Base-by-base conservation (phyloP, 192 early-diverging fungal genomes). In the Pilaira anomala region DNA sequence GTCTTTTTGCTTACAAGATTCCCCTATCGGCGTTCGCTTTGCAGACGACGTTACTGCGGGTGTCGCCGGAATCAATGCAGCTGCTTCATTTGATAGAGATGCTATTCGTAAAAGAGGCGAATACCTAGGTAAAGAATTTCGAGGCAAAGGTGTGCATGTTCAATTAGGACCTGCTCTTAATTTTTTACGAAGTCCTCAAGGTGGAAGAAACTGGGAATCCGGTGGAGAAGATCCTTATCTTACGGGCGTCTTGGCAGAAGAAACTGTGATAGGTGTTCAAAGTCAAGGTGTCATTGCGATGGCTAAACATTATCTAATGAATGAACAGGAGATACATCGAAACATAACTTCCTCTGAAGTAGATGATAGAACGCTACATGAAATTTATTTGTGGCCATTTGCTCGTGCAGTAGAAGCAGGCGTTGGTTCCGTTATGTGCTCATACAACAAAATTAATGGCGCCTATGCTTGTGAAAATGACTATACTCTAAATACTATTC, bases 391-490 rank as follows among this genome's bases (percentile, higher is more conserved):
- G 5, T 72, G 59, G 40, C 83, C 86, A n/a, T 88, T 88, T 60
- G 66, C 78, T 52, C 77, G 71, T 8, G 62, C 60, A 21, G 62
- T 79, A 7, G 84, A 81, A 28, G 85, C 77, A 52, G 87, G 85
- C 30, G 84, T 80, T 19, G 82, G 70, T 44, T 71, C 85, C 16
- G 57, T 88, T 57, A 88, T 88, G 86, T 85, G 87, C 48, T 22
- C 69, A 7, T 88, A 88, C 73, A 88, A 88, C 63, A 39, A 57
- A 21, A 18, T 88, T 16, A 83, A 86, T 58, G 68, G 66, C 22
- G 61, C 68, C 21, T 77, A 80, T 30, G 77, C 85, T 2, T 88
- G 87, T 68, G 74, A 85, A 63, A 78, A 78, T 65, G 48, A 73
- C 18, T 13, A 67, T 2, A 19, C 67, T 21, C 59, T 87, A 48